Evolutionary conservation across 2,329 filamentous ascomycete species (phyloP).

Genomic region (Colletotrichum eremochloae): DNA sequence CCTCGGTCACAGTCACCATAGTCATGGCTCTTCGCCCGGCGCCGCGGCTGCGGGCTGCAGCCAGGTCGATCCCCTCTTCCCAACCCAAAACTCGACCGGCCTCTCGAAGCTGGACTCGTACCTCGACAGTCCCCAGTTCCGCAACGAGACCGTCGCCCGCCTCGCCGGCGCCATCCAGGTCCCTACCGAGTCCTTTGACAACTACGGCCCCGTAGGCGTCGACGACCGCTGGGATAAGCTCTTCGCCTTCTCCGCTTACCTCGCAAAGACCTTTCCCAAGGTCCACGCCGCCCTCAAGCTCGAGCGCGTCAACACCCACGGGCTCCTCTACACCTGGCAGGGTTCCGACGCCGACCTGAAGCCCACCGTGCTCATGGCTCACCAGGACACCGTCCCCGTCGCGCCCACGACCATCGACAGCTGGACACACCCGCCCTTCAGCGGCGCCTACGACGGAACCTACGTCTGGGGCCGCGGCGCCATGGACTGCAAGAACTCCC

Average conservation of each 20-base stretch:
- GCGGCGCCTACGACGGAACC: slow-evolving; percentile 68
- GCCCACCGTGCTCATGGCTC: slow-evolving; percentile 71
- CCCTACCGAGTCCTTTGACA: slow-evolving; percentile 68
- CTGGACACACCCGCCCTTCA: slow-evolving; percentile 73
- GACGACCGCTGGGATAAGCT: slow-evolving; percentile 73
- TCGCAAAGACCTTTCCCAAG: slow-evolving; percentile 65
- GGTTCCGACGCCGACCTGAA: slow-evolving; percentile 64
- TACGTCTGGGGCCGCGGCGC: slow-evolving; percentile 73
- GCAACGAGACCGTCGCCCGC: slow-evolving; percentile 50
- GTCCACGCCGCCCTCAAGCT: slow-evolving; percentile 62
- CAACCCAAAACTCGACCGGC: slow-evolving; percentile 45
- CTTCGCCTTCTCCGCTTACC: slow-evolving; percentile 63
- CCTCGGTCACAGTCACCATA: not conserved
- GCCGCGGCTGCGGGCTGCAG: slow-evolving; percentile 46
- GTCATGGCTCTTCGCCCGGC: not conserved
- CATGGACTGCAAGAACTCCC: slow-evolving; percentile 71
- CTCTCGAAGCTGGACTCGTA: slow-evolving; percentile 51
- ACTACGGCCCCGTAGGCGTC: slow-evolving; percentile 65
- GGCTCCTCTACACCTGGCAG: slow-evolving; percentile 69
- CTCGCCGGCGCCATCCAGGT: slow-evolving; percentile 64
- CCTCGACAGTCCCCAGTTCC: slow-evolving; percentile 50
- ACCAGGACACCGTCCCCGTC: slow-evolving; percentile 75
- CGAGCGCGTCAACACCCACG: slow-evolving; percentile 71
- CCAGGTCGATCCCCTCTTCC: slow-evolving; percentile 52
- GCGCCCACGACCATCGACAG: slow-evolving; percentile 60